Evolutionary conservation across 1,139 yeast species (phyloP).

Genomic region (Hansenula lynferdii): DNA sequence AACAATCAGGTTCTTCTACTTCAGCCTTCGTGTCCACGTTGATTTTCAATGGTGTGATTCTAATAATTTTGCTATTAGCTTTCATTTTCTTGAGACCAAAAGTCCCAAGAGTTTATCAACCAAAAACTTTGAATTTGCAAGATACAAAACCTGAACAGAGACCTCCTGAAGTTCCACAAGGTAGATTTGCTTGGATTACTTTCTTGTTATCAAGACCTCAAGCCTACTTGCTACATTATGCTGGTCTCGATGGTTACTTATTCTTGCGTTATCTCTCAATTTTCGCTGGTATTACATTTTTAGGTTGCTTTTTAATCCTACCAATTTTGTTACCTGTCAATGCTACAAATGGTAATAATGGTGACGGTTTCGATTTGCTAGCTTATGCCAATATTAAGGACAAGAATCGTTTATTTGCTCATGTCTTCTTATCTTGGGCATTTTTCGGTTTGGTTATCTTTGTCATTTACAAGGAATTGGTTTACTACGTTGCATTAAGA

Average conservation of each 20-base stretch:
- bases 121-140: constrained; percentile 56
- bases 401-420: constrained; percentile 62
- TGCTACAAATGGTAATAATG: constrained; percentile 68
- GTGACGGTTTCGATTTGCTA: constrained; percentile 53
- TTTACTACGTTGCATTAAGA: constrained; percentile 61
- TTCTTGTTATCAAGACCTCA: constrained; percentile 52
- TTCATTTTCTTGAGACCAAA: constrained; percentile 66
- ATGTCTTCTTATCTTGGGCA: constrained; percentile 66
- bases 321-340: constrained; percentile 85
- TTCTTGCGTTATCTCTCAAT: constrained; percentile 73
- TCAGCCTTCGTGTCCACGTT: constrained; percentile 50
- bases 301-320: constrained; percentile 64
- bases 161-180: constrained; percentile 54
- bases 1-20: constrained; percentile 31
- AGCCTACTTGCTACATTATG: constrained; percentile 65
- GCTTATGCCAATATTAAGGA: constrained; percentile 60
- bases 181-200: constrained; percentile 52
- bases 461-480: constrained; percentile 66
- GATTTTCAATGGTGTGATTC: constrained; percentile 52
- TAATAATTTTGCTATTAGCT: constrained; percentile 46
- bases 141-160: constrained; percentile 37
- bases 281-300: constrained; percentile 49
- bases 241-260: constrained; percentile 87
- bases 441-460: constrained; percentile 56
- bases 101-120: constrained; percentile 74